Conservation (phyloP, 179 eudicot species). For the Amaranthus tricolor region DNA sequence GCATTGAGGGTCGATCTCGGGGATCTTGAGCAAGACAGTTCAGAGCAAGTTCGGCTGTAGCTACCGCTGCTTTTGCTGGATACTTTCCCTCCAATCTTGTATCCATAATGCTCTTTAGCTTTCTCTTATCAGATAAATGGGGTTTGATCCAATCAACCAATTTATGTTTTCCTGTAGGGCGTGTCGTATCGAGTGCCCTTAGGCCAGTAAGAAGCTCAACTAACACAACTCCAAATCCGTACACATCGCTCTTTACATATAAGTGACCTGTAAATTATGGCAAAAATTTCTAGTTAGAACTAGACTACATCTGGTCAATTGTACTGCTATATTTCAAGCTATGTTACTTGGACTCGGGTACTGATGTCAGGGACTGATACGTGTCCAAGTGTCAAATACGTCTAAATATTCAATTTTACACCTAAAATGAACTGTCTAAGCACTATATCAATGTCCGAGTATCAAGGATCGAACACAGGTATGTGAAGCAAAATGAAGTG, state of each 20-base stretch:
- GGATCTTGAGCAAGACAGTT: slow-evolving; percentile 66
- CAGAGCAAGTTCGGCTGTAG: slow-evolving; percentile 59
- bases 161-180: slow-evolving; percentile 50
- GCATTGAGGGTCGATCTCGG: slow-evolving; percentile 67
- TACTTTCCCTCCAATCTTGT: slow-evolving; percentile 60
- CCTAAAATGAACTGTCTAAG: no score
- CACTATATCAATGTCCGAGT: not conserved
- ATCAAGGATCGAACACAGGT: no score
- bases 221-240: slow-evolving; percentile 78
- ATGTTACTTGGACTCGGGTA: no score
- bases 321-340: no score
- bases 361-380: no score
- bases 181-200: slow-evolving; percentile 58
- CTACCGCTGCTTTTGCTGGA: slow-evolving; percentile 60
- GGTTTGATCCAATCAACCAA: slow-evolving; percentile 76
- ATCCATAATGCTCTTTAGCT: slow-evolving; percentile 67
- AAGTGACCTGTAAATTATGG: slow-evolving; percentile 55
- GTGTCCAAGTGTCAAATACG: no score
- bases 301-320: no score
- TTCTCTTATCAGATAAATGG: slow-evolving; percentile 51
- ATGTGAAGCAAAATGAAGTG: no score
- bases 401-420: no score
- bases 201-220: slow-evolving; percentile 72
- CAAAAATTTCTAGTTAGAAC: not conserved
- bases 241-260: slow-evolving; percentile 83